Evolutionary conservation across 2,329 filamentous ascomycete genomes (phyloP), one percentile per base, ranked within the genome.

Genomic region (Ascocoryne sarcoides): DNA sequence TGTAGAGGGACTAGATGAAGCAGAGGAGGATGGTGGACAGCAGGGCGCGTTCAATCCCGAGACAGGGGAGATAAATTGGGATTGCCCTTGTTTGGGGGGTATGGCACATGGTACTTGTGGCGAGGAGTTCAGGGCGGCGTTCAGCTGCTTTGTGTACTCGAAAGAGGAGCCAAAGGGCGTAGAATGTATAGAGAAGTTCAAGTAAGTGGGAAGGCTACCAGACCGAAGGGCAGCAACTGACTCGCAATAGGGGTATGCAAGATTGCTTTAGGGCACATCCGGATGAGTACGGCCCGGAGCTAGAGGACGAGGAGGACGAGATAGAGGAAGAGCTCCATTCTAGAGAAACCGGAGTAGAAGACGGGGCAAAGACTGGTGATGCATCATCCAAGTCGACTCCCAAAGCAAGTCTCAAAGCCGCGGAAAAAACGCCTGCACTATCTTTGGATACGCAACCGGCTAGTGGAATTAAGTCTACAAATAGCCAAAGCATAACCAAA

Each of bases 11-110:
- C 59, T 75, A 23, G 68, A 70, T 50, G 74, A 68, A 14, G 66
- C 92, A 10, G 83, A 95, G 62, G 77, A 86, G 45, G 88, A 95
- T 63, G 88, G 87, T 4, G 75, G 69, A 46, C 80, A 90, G 60
- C 80, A 96, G 64, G 92, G 87, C 41, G 92, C 92, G 1, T 98
- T 96, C 69, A 94, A 98, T 65, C 88, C 89, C 2, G 92, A 96
- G 69, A 98, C 92, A 8, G 92, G 92, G 53, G 92, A 98, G 73
- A 98, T 98, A 67, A 98, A 98, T 72, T 98, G 92, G 92, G 92
- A 96, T 62, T 98, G 92, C 65, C 92, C 92, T 12, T 98, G 92
- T 62, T 69, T 98, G 23, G 92, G 92, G 36, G 92, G 92, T 39
- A 98, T 98, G 92, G 92, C 92, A 5, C 68, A 95, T 59, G 92